phyloP scores from a whole-genome alignment of 306 rosid species.

The Cotoneaster glaucophyllus region DNA sequence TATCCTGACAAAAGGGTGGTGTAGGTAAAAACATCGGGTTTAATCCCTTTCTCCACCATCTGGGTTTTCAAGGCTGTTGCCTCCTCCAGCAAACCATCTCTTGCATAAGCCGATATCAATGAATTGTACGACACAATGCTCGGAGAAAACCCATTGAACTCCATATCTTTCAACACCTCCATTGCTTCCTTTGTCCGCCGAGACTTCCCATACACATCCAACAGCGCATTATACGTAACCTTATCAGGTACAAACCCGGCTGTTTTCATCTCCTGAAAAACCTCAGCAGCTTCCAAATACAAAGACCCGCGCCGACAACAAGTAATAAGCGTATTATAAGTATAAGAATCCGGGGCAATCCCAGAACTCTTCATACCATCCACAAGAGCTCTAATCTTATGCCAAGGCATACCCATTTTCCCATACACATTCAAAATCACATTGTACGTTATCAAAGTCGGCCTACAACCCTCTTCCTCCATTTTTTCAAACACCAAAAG shows the following conservation, averaged over 20 bases:
- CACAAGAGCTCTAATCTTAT: constrained; percentile 42
- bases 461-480: constrained; percentile 63
- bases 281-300: constrained; percentile 52
- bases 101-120: constrained; percentile 69
- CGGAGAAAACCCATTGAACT: constrained; percentile 53
- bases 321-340: constrained; percentile 74
- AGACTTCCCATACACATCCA: constrained; percentile 95
- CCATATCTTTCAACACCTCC: constrained; percentile 81
- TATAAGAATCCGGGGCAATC: constrained; percentile 69
- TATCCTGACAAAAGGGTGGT: constrained; percentile 83
- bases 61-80: constrained; percentile 52
- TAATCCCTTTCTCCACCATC: constrained; percentile 69
- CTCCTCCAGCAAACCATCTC: constrained; percentile 75
- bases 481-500: constrained; percentile 55
- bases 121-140: constrained; percentile 68
- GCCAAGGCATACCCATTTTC: constrained; percentile 93
- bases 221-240: constrained; percentile 71
- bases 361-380: constrained; percentile 49
- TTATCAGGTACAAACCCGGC: constrained; percentile 61
- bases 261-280: constrained; percentile 56
- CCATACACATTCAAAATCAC: constrained; percentile 77
- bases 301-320: constrained; percentile 74
- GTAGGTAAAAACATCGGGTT: constrained; percentile 82
- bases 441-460: constrained; percentile 73
- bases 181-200: constrained; percentile 69